phyloP scores from a whole-genome alignment of 2,329 filamentous ascomycete genomes.

The Teratosphaeria gauchensis region DNA sequence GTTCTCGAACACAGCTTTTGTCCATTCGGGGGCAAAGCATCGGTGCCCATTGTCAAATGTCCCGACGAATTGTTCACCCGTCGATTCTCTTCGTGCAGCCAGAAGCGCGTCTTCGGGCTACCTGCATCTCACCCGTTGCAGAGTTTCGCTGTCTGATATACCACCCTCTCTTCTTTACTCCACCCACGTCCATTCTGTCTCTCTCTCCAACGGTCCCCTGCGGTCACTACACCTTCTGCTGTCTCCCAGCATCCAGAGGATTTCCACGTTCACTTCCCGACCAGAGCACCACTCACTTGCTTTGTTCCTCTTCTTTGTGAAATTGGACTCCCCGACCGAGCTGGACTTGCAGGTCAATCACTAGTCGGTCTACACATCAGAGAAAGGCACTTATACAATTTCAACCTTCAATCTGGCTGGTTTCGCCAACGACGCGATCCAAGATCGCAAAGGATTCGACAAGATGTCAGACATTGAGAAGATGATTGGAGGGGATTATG shows the following conservation, averaged over 20 bases:
- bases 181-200: neutral
- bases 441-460: conserved; percentile 25
- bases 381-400: neutral
- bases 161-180: neutral
- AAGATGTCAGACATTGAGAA: conserved; percentile 40
- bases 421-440: conserved; percentile 4
- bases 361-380: neutral
- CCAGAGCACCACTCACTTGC: neutral
- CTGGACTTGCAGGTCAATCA: neutral
- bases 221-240: neutral
- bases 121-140: neutral
- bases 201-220: neutral
- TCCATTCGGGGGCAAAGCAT: neutral
- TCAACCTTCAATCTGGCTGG: conserved; percentile 13
- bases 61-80: neutral
- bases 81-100: neutral
- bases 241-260: neutral
- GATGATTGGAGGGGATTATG: conserved; percentile 33
- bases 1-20: neutral
- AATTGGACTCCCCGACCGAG: neutral
- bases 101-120: neutral
- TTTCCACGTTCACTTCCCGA: neutral
- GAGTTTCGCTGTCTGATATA: neutral
- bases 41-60: neutral
- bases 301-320: neutral